Conservation (phyloP, 2,329 filamentous ascomycete genomes). For the Aspergillus aculeatinus region DNA sequence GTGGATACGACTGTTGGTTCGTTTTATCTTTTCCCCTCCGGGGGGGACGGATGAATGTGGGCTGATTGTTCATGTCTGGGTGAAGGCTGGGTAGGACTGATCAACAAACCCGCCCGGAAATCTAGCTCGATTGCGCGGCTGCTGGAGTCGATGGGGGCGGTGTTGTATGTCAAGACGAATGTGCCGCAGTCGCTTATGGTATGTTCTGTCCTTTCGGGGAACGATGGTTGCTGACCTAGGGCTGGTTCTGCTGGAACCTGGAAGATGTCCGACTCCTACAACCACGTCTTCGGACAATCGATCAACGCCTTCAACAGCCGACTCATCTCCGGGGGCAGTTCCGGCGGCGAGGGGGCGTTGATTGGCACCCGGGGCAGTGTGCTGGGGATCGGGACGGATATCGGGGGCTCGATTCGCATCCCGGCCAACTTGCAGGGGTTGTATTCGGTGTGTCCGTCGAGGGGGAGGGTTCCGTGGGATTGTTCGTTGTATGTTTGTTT, state of each 20-base stretch:
- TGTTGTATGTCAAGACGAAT: slow-evolving; percentile 56
- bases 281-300: slow-evolving; percentile 51
- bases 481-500: slow-evolving; percentile 20
- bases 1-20: slow-evolving; percentile 29
- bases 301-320: slow-evolving; percentile 50
- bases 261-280: slow-evolving; percentile 49
- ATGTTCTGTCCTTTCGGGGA: no score
- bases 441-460: slow-evolving; percentile 42
- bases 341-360: slow-evolving; percentile 55
- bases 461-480: slow-evolving; percentile 31
- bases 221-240: background rate
- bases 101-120: slow-evolving; percentile 27
- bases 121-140: slow-evolving; percentile 29
- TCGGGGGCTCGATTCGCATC: slow-evolving; percentile 55
- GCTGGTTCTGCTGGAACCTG: background rate
- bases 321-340: slow-evolving; percentile 54
- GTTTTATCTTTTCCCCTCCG: background rate
- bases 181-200: slow-evolving; percentile 51
- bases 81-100: slow-evolving; percentile 48
- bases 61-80: background rate
- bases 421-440: slow-evolving; percentile 53
- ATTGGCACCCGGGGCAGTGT: slow-evolving; percentile 50
- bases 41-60: no score
- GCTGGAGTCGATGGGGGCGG: slow-evolving; percentile 43
- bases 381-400: slow-evolving; percentile 55